These are phyloP conservation scores for Neonectria hederae DNA, from an alignment of 2,329 filamentous ascomycete genomes.

Conservation along the genomic window DNA sequence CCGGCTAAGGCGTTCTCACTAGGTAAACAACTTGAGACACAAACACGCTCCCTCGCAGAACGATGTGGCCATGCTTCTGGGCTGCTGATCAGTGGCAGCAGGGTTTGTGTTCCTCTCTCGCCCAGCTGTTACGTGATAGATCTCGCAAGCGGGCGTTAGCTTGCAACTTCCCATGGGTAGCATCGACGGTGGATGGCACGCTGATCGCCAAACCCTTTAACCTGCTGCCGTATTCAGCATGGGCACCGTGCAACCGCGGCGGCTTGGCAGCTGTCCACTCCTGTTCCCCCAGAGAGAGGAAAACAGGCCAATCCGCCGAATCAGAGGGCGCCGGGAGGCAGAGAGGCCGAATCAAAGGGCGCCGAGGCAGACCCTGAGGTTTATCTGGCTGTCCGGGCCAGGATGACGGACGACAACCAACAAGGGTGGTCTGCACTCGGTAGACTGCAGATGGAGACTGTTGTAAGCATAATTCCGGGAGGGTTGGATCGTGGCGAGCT, in stretches of 20 bases:
- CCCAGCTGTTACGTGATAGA: slow-evolving; percentile 37
- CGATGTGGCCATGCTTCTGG: slow-evolving; percentile 24
- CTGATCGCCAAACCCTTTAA: slow-evolving; percentile 4
- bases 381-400: background rate
- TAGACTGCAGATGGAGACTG: too few species aligned
- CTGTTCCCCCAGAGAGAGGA: background rate
- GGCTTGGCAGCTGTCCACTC: slow-evolving; percentile 6
- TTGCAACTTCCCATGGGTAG: slow-evolving; percentile 17
- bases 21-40: too few species aligned
- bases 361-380: slow-evolving; percentile 1
- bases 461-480: background rate
- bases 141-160: slow-evolving; percentile 24
- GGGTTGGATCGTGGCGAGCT: background rate
- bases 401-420: background rate
- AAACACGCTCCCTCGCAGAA: background rate
- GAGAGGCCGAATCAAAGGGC: background rate
- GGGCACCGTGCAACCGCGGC: slow-evolving; percentile 10
- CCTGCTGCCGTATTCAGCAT: slow-evolving; percentile 36
- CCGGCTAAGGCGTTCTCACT: background rate
- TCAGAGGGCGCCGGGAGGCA: background rate
- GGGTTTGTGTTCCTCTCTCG: background rate
- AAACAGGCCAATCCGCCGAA: background rate
- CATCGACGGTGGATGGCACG: slow-evolving; percentile 17
- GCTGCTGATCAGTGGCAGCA: background rate
- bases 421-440: too few species aligned